Percentiles rank a stretch among this genome's conserved stretches.
These are phyloP conservation scores for Neohortaea acidophila DNA, from an alignment of 495 filamentous ascomycete species.

Conservation along the genomic window DNA sequence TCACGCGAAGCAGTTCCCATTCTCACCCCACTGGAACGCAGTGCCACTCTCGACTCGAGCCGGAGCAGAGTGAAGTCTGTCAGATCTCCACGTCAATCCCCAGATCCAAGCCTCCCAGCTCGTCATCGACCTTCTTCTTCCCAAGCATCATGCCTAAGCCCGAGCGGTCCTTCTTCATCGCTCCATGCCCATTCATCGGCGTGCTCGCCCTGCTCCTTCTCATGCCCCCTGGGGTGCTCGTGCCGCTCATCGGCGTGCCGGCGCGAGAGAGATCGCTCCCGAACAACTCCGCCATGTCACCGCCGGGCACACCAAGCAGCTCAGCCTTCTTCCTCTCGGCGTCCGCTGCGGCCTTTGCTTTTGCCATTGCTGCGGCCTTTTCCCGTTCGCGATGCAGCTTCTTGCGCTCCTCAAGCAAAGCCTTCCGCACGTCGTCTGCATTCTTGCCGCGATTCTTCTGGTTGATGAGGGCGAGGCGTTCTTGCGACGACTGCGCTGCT, in stretches of 20 bases:
- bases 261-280: conserved; percentile 31
- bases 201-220: conserved; percentile 16
- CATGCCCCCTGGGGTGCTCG: conserved; percentile 27
- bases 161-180: conserved; percentile 17
- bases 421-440: conserved; percentile 64
- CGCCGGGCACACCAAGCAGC: conserved; percentile 10
- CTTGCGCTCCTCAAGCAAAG: conserved; percentile 59
- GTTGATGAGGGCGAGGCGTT: conserved; percentile 64
- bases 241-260: conserved; percentile 31
- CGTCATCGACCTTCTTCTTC: conserved; percentile 28
- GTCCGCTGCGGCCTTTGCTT: conserved; percentile 26
- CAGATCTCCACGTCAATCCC: conserved; percentile 32
- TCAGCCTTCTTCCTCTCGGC: conserved; percentile 20
- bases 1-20: too few relatives aligned
- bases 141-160: conserved; percentile 25
- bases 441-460: conserved; percentile 63
- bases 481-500: conserved; percentile 39
- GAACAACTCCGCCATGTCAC: conserved; percentile 24
- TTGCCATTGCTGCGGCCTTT: conserved; percentile 1
- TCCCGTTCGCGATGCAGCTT: conserved; percentile 16
- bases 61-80: too few relatives aligned
- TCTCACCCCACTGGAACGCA: too few relatives aligned
- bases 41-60: too few relatives aligned
- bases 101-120: conserved; percentile 28
- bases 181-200: conserved; percentile 13